Percentiles rank a stretch among this genome's conserved stretches.
phyloP scores from a whole-genome alignment of 148 eudicot genomes.

The Camellia lanceoleosa region DNA sequence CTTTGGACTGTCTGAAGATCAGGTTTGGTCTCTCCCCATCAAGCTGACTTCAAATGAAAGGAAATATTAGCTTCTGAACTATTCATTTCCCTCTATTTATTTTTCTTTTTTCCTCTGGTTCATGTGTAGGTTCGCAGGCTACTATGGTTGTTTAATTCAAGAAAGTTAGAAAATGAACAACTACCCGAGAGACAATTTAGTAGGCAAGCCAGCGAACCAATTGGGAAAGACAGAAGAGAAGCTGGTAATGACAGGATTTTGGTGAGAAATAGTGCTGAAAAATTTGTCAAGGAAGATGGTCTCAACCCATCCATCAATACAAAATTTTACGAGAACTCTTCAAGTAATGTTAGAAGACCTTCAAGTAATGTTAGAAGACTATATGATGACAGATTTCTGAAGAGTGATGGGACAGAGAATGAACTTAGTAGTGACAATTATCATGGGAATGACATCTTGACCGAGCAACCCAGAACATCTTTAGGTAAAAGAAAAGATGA shows the following conservation, averaged over 20 bases:
- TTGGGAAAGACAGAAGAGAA: constrained; percentile 12
- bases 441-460: constrained; percentile 5
- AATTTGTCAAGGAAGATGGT: constrained; percentile 8
- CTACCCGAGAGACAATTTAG: constrained; percentile 9
- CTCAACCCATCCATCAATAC: neutral
- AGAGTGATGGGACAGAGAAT: constrained; percentile 3
- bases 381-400: constrained; percentile 3
- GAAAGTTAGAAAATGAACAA: constrained; percentile 26
- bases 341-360: constrained; percentile 8
- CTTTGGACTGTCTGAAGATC: constrained; percentile 40
- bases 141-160: constrained; percentile 35
- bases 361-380: constrained; percentile 4
- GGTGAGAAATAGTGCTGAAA: neutral
- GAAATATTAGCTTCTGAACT: constrained; percentile 8
- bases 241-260: constrained; percentile 11
- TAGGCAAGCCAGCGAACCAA: neutral
- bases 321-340: constrained; percentile 2
- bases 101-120: neutral
- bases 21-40: constrained; percentile 22
- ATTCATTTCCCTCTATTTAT: neutral
- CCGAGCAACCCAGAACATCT: constrained; percentile 10
- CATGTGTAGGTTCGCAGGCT: constrained; percentile 43
- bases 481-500: constrained; percentile 5
- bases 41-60: neutral
- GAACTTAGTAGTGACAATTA: neutral